phyloP scores from a whole-genome alignment of 2,329 filamentous ascomycete species.

The Fusarium sp. region DNA sequence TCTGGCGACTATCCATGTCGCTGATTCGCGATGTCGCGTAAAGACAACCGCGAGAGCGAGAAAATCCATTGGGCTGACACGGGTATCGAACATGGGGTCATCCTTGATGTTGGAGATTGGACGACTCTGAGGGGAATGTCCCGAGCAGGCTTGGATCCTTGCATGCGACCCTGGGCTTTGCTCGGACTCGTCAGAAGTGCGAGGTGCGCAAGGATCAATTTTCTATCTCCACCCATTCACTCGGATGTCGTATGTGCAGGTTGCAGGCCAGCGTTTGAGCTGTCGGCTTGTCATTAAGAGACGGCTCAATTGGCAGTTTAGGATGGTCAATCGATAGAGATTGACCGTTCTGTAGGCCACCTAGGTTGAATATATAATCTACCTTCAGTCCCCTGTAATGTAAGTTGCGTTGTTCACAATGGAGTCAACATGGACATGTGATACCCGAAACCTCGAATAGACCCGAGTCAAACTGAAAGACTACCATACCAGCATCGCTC shows the following conservation, averaged over 20 bases:
- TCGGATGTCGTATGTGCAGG: background rate
- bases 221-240: background rate
- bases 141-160: conserved; percentile 1
- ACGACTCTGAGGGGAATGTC: background rate
- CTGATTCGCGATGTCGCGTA: background rate
- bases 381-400: background rate
- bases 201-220: background rate
- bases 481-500: background rate
- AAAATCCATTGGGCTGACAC: background rate
- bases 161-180: background rate
- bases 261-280: background rate
- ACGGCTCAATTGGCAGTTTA: background rate
- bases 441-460: background rate
- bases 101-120: background rate
- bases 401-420: background rate
- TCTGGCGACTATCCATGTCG: background rate
- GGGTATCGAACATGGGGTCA: background rate
- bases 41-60: background rate
- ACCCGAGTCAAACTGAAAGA: background rate
- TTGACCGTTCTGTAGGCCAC: background rate
- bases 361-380: background rate
- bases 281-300: background rate
- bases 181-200: background rate
- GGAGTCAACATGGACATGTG: background rate
- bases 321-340: background rate